Conservation (phyloP, 495 filamentous ascomycete genomes). For the Apodospora peruviana region DNA sequence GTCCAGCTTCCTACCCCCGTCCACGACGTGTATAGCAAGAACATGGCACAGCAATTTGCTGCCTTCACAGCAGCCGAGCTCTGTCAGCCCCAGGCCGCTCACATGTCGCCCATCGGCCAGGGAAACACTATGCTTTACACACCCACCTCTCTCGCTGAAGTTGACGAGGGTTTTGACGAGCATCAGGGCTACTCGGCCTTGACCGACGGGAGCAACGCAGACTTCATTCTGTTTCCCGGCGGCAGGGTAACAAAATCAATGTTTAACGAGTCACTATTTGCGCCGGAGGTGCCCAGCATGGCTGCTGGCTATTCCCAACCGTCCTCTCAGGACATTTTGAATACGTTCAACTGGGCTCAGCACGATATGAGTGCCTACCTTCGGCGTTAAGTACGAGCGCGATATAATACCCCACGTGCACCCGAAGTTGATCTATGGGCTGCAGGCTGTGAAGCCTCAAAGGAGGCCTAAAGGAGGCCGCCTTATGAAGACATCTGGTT, state of each 20-base stretch:
- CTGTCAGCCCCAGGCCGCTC: conserved; percentile 34
- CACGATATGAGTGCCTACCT: conserved; percentile 27
- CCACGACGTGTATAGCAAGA: conserved; percentile 33
- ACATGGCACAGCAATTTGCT: conserved; percentile 27
- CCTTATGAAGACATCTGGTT: not conserved
- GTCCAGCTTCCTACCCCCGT: conserved; percentile 37
- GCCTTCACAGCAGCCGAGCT: conserved; percentile 28
- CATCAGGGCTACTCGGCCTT: conserved; percentile 19
- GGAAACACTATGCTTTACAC: conserved; percentile 61
- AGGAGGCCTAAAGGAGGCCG: too few species aligned
- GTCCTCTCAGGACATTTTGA: conserved; percentile 33
- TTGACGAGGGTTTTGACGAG: conserved; percentile 48
- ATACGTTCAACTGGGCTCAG: conserved; percentile 32
- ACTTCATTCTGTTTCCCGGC: conserved; percentile 29
- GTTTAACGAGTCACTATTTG: conserved; percentile 31
- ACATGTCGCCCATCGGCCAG: conserved; percentile 59
- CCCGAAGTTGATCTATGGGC: too few species aligned
- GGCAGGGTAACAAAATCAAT: conserved; percentile 22
- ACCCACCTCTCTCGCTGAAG: conserved; percentile 43
- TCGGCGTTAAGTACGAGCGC: conserved; percentile 13
- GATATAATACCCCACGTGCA: too few species aligned
- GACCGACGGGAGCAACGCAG: conserved; percentile 14
- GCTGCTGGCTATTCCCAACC: conserved; percentile 34
- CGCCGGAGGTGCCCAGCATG: conserved; percentile 29
- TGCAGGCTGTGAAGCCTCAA: too few species aligned